phyloP scores from a whole-genome alignment of 768 basidiomycete genomes.

The Porpolomopsis calyptriformis region DNA sequence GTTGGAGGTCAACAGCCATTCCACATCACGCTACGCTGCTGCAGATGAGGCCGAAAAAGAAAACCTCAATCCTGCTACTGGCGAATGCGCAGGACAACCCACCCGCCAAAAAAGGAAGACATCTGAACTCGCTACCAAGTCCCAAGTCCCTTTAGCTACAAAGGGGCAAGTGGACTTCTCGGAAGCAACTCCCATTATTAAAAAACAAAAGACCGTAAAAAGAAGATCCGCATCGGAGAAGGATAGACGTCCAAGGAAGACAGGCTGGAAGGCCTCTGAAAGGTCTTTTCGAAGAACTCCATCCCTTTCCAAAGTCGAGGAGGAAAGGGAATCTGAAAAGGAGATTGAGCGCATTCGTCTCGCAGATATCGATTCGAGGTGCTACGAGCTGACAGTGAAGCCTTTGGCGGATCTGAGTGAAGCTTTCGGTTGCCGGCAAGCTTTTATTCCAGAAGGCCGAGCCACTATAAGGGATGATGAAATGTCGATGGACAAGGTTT shows the following conservation, averaged over 20 bases:
- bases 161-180: conserved; percentile 38
- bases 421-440: conserved; percentile 47
- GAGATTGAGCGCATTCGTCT: conserved; percentile 12
- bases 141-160: too few species aligned
- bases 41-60: conserved; percentile 50
- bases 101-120: conserved; percentile 56
- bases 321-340: conserved; percentile 32
- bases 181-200: conserved; percentile 34
- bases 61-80: conserved; percentile 68
- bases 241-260: conserved; percentile 22
- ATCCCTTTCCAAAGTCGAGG: conserved; percentile 50
- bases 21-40: background rate
- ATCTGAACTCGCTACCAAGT: too few species aligned
- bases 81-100: conserved; percentile 39
- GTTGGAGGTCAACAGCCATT: background rate
- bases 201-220: conserved; percentile 48
- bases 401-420: conserved; percentile 68
- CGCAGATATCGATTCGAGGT: conserved; percentile 50
- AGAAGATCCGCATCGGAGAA: conserved; percentile 29
- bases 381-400: conserved; percentile 70
- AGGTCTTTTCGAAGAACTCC: conserved; percentile 22
- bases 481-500: conserved; percentile 24
- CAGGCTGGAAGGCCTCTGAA: too few species aligned
- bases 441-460: too few species aligned
- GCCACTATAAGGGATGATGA: conserved; percentile 23